Evolutionary conservation across 257 asterid genomes (phyloP).

Genomic region (Salvia rosmarinus): DNA sequence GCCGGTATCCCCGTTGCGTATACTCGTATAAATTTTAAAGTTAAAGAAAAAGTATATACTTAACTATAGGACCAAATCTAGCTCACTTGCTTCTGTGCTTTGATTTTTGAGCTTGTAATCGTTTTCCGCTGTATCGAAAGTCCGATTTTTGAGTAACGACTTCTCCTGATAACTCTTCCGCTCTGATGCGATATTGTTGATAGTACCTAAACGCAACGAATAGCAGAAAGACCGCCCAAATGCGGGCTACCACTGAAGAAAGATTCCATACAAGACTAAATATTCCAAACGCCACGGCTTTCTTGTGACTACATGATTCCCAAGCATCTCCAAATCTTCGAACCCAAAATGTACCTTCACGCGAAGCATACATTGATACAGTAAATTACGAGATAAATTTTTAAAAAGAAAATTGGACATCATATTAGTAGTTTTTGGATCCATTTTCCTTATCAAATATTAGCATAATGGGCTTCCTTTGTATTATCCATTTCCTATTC

Average conservation of each 20-base stretch:
- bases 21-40: background rate
- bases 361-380: too few relatives aligned
- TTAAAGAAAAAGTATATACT: background rate
- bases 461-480: background rate
- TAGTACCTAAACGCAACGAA: conserved; percentile 33
- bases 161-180: background rate
- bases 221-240: conserved; percentile 58
- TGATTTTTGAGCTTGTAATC: background rate
- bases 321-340: conserved; percentile 70
- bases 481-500: too few relatives aligned
- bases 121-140: background rate
- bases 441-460: background rate
- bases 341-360: conserved; percentile 78
- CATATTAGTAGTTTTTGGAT: too few relatives aligned
- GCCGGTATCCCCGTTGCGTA: too few relatives aligned
- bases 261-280: conserved; percentile 82
- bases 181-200: background rate
- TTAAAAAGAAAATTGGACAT: too few relatives aligned
- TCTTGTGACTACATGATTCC: conserved; percentile 81
- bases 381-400: too few relatives aligned
- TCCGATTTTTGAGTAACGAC: background rate
- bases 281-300: conserved; percentile 72
- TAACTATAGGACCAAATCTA: background rate
- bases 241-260: conserved; percentile 63
- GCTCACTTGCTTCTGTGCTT: background rate